phyloP scores from a whole-genome alignment of 352 stramenopile species.

The Elongisporangium undulatum region DNA sequence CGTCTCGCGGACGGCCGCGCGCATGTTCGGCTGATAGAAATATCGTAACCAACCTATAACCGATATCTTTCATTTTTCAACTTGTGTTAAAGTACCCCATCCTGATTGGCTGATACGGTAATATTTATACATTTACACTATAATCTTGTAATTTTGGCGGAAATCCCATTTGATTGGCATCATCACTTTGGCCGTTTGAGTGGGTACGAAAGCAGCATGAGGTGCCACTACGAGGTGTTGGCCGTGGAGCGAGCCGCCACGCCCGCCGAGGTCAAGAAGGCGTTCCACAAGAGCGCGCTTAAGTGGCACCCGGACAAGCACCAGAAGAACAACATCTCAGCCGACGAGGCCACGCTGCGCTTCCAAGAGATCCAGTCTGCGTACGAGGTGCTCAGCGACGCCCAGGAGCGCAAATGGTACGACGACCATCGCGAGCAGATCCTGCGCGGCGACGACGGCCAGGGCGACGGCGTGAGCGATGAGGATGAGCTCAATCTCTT shows the following conservation, averaged over 20 bases:
- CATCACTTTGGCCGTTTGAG: neutral
- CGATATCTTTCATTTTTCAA: neutral
- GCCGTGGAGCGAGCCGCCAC: conserved; percentile 49
- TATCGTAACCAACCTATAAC: conserved; percentile 1
- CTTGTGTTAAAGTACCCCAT: neutral
- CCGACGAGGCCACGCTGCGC: conserved; percentile 67
- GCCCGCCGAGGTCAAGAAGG: conserved; percentile 65
- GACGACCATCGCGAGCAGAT: conserved; percentile 87
- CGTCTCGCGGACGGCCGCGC: conserved; percentile 80
- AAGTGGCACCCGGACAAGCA: conserved; percentile 88
- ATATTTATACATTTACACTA: neutral
- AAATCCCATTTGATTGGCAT: neutral
- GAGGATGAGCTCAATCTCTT: conserved; percentile 69
- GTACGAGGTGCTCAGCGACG: conserved; percentile 84
- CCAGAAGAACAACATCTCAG: conserved; percentile 61
- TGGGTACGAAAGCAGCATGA: conserved; percentile 27
- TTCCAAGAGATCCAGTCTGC: conserved; percentile 87
- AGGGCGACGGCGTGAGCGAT: conserved; percentile 16
- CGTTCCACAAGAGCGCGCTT: conserved; percentile 69
- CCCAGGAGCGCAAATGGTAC: conserved; percentile 87
- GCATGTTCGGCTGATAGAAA: conserved; percentile 72
- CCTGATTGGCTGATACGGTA: neutral
- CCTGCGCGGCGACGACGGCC: conserved; percentile 56
- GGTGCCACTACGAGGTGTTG: conserved; percentile 85
- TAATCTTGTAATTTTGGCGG: neutral